Base-by-base conservation (phyloP, 176 grass and related monocot genomes). In the Stipa capillata region DNA sequence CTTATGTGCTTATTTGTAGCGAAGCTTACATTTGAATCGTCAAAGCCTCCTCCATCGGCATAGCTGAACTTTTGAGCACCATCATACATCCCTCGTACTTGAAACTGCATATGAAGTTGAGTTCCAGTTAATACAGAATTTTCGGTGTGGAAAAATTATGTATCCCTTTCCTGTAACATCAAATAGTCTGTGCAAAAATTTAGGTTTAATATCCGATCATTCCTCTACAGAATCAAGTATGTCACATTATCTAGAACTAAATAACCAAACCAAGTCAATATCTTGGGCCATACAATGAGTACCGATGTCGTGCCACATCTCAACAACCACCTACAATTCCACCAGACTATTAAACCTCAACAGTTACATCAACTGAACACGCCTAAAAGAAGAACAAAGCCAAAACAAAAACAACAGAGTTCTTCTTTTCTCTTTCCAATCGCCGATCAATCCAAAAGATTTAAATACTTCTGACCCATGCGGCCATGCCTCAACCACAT, bases 31-130 rank as follows among this genome's bases (percentile, higher is more conserved):
- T 97, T 84, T 63, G 77, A 69, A n/a, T n/a, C n/a, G n/a, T n/a
- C n/a, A n/a, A n/a, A n/a, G n/a, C n/a, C n/a, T n/a, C n/a, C n/a
- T n/a, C n/a, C n/a, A n/a, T n/a, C n/a, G n/a, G n/a, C n/a, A n/a
- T n/a, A n/a, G n/a, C n/a, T n/a, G n/a, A n/a, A n/a, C n/a, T n/a
- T n/a, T n/a, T n/a, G n/a, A n/a, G n/a, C n/a, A n/a, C n/a, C n/a
- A n/a, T n/a, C n/a, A 73, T 89, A 91, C 31, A 91, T 74, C n/a
- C 80, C 90, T 33, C 83, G 76, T 48, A 85, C 80, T 77, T 89
- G 77, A 79, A 84, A 85, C 94, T 97, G 83, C 29, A 69, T 5
- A 68, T 39, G 20, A 74, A 85, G 16, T 55, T 79, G 39, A 59
- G 71, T 4, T 82, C 35, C 28, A 44, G 23, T 43, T 71, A 21